Conservation (phyloP, 345 rosid genomes). For the Hevea brasiliensis region DNA sequence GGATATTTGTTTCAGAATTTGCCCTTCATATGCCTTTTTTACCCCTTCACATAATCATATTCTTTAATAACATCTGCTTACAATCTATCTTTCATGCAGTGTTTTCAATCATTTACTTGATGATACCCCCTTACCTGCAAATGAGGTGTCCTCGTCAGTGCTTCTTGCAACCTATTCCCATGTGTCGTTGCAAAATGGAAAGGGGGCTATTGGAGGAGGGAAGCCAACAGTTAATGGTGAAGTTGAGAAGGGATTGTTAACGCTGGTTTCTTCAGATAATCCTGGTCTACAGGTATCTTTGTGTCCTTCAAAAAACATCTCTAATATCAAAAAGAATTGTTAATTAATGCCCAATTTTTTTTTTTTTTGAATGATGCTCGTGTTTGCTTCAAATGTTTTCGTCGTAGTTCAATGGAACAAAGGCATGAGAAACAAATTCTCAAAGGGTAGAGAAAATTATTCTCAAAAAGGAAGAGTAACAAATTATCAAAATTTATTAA, state of each 20-base stretch:
- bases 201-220: conserved; percentile 65
- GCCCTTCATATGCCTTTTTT: conserved; percentile 1
- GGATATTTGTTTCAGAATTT: conserved; percentile 22
- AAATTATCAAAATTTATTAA: no score
- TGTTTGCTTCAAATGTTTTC: conserved; percentile 12
- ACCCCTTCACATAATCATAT: not conserved
- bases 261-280: conserved; percentile 76
- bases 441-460: no score
- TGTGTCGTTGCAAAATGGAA: conserved; percentile 66
- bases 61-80: conserved; percentile 13
- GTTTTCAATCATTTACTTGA: conserved; percentile 90
- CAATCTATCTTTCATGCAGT: conserved; percentile 50
- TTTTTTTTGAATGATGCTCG: not conserved
- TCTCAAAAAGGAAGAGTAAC: no score
- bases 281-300: conserved; percentile 73
- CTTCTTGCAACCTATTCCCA: conserved; percentile 72
- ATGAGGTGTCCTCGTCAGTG: conserved; percentile 86
- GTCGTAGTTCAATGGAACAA: not conserved
- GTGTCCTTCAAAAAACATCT: conserved; percentile 10
- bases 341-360: conserved; percentile 8
- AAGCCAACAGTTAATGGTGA: conserved; percentile 61
- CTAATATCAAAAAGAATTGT: conserved; percentile 10
- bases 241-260: conserved; percentile 89
- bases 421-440: no score
- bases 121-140: conserved; percentile 82